These are phyloP conservation scores for Cryptococcus wingfieldii DNA, from an alignment of 1,284 basidiomycete species.

Conservation along the genomic window DNA sequence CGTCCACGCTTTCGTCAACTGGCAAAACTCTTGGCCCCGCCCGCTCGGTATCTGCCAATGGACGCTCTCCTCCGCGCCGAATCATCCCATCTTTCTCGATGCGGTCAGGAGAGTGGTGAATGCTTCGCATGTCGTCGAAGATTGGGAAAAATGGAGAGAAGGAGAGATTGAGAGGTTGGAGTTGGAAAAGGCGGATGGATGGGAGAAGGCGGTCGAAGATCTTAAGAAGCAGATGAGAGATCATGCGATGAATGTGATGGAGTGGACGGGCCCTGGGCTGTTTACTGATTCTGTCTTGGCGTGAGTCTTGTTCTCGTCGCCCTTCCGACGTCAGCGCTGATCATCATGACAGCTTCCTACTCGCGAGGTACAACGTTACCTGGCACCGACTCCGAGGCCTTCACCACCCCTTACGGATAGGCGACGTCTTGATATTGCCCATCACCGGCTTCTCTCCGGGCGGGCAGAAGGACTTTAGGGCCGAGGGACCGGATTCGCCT, in stretches of 20 bases:
- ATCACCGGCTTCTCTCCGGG: conserved; percentile 45
- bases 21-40: conserved; percentile 37
- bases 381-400: conserved; percentile 46
- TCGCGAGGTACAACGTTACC: conserved; percentile 41
- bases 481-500: conserved; percentile 24
- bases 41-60: conserved; percentile 47
- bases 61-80: conserved; percentile 43
- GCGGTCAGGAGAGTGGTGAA: conserved; percentile 43
- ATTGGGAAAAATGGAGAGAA: conserved; percentile 22
- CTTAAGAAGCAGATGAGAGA: conserved; percentile 13
- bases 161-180: conserved; percentile 14
- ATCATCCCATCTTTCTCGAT: conserved; percentile 49
- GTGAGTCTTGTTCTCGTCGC: conserved; percentile 19
- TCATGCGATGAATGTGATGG: conserved; percentile 41
- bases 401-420: conserved; percentile 42
- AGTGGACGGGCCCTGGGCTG: conserved; percentile 47
- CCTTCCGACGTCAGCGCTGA: not conserved
- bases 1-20: conserved; percentile 34
- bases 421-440: conserved; percentile 47
- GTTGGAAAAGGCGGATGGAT: conserved; percentile 8
- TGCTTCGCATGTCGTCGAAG: conserved; percentile 28
- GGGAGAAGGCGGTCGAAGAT: conserved; percentile 12
- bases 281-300: conserved; percentile 43
- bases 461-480: conserved; percentile 34
- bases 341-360: conserved; percentile 33